Conservation (phyloP, 805 yeast genomes). For the Wickerhamiella azyma region DNA sequence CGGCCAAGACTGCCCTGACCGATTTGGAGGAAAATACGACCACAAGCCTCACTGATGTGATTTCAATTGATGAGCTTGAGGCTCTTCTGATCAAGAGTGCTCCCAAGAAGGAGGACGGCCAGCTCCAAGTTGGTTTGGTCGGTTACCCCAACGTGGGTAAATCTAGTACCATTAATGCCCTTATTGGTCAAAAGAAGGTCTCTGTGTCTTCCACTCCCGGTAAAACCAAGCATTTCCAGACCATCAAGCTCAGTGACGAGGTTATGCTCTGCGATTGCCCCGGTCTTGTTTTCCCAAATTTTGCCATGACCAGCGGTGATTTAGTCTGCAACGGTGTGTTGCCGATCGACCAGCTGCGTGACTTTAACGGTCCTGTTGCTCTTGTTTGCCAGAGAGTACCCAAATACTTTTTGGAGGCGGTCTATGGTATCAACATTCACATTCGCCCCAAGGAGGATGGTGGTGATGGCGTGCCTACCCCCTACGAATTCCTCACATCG, state of each 20-base stretch:
- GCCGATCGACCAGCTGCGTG: constrained; percentile 94
- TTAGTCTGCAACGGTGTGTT: constrained; percentile 96
- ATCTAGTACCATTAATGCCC: constrained; percentile 94
- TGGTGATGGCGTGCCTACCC: constrained; percentile 74
- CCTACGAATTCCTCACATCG: constrained; percentile 76
- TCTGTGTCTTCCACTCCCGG: constrained; percentile 98
- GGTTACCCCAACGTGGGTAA: constrained; percentile 97
- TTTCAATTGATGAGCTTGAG: constrained; percentile 77
- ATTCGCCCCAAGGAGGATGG: constrained; percentile 70
- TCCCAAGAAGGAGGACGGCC: constrained; percentile 52
- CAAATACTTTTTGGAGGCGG: constrained; percentile 73
- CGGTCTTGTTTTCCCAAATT: constrained; percentile 95
- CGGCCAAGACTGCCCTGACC: constrained; percentile 73
- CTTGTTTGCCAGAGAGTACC: constrained; percentile 83
- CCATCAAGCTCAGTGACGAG: constrained; percentile 68
- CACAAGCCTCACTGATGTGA: constrained; percentile 44
- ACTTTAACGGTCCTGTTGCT: constrained; percentile 75
- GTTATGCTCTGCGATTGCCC: constrained; percentile 96
- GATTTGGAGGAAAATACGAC: constrained; percentile 46
- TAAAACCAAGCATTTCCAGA: constrained; percentile 97
- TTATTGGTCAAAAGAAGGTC: constrained; percentile 94
- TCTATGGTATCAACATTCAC: constrained; percentile 82
- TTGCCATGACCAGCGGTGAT: constrained; percentile 92
- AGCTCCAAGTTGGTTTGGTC: constrained; percentile 82
- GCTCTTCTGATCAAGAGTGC: constrained; percentile 61